Base-by-base conservation (phyloP, 139 green algal genomes). In the Haematococcus lacustris region DNA sequence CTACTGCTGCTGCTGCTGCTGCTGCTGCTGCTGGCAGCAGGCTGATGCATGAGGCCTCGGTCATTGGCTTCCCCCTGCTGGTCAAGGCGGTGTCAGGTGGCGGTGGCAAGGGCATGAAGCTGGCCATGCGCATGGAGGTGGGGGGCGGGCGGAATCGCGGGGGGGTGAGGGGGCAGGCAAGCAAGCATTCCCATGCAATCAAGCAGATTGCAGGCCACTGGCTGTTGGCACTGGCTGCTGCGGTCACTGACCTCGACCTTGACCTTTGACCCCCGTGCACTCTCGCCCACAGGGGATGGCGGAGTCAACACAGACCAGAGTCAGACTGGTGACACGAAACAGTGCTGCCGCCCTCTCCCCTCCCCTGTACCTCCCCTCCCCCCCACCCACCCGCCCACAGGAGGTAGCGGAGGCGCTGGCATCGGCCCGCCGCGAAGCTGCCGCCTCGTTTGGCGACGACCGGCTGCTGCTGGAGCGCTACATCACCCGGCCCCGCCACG, bases 21-120 rank as follows among this genome's bases (percentile, higher is more conserved):
- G 43, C 43, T 53, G 43, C 43, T 17, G n/a, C n/a, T n/a, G n/a
- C n/a, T n/a, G n/a, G n/a, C n/a, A n/a, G 50, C 80, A 83, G 78
- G 57, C 73, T 93, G 33, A 39, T 79, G 34, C 37, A 78, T 7
- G 82, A 93, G 79, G 89, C 85, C 0, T 35, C 39, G 5, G 37
- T 43, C 0, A 78, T 93, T 38, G 91, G 91, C 26, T 96, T 91
- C 71, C 91, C 91, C 0, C 67, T 96, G 70, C 88, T 97, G 69
- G 84, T 97, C 5, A 97, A 97, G 67, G 91, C 91, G 0, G 88
- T 92, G 59, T 66, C 88, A 53, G 91, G 91, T 1, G 91, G 91
- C 6, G 91, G 91, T n/a, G 91, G 91, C 71, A 97, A 97, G 82
- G 91, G 91, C 75, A 96, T 97, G 91, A 95, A 95, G 82, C 75